Evolutionary conservation across 192 early-diverging fungal genomes (phyloP).

Genomic region (Piromyces sp.): DNA sequence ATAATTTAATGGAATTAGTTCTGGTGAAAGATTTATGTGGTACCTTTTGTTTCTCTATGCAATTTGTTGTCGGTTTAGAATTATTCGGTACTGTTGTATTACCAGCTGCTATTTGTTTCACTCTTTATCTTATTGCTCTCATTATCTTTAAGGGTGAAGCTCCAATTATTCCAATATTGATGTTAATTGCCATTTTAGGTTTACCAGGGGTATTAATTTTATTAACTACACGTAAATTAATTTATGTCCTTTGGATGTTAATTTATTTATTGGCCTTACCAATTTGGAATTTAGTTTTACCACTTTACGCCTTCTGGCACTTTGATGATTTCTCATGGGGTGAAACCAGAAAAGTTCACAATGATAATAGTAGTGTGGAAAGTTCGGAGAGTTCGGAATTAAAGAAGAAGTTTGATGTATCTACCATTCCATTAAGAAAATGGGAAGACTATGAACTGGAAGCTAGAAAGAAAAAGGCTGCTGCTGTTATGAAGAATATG

Average conservation of each 20-base stretch:
- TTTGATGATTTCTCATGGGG: slow-evolving; percentile 99
- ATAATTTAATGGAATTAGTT: slow-evolving; percentile 71
- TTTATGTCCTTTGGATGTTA: slow-evolving; percentile 38
- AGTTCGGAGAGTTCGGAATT: slow-evolving; percentile 10
- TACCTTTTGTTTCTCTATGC: slow-evolving; percentile 74
- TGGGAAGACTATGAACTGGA: slow-evolving; percentile 20
- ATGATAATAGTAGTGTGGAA: slow-evolving; percentile 66
- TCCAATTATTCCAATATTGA: slow-evolving; percentile 40
- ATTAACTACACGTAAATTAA: slow-evolving; percentile 60
- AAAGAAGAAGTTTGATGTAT: slow-evolving; percentile 12
- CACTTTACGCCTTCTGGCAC: slow-evolving; percentile 93
- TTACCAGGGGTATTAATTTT: slow-evolving; percentile 60
- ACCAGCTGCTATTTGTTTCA: slow-evolving; percentile 83
- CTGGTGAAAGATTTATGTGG: slow-evolving; percentile 72
- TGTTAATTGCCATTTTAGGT: slow-evolving; percentile 53
- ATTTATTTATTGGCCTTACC: slow-evolving; percentile 29
- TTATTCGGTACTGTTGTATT: slow-evolving; percentile 79
- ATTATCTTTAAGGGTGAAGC: neutral
- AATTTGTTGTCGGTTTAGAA: slow-evolving; percentile 74
- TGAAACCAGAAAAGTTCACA: slow-evolving; percentile 65
- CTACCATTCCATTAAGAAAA: slow-evolving; percentile 13
- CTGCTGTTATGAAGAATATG: too few relatives aligned
- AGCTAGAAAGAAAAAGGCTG: neutral
- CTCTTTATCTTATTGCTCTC: slow-evolving; percentile 42
- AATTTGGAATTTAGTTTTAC: slow-evolving; percentile 86